These are phyloP conservation scores for Penicillium robsamsonii DNA, from an alignment of 495 filamentous ascomycete genomes.

Conservation along the genomic window DNA sequence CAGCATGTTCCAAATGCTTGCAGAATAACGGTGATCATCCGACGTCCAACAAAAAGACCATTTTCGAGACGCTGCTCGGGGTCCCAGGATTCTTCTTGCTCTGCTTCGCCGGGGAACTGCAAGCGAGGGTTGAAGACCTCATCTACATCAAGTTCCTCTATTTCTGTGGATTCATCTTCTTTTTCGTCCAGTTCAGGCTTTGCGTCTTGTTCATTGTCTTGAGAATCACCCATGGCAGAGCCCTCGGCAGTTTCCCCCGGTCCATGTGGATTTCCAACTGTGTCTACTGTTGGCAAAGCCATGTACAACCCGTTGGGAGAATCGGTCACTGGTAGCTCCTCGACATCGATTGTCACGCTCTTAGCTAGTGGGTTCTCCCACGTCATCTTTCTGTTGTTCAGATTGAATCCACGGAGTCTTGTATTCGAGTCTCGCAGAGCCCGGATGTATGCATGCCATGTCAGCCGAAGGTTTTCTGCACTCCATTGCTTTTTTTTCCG, in stretches of 20 bases:
- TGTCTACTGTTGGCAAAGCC: conserved; percentile 23
- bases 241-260: background rate
- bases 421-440: conserved; percentile 54
- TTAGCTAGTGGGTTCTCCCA: conserved; percentile 42
- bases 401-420: conserved; percentile 37
- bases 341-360: conserved; percentile 7
- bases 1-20: conserved; percentile 45
- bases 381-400: conserved; percentile 16
- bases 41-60: conserved; percentile 44
- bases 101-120: conserved; percentile 2
- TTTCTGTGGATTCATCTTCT: conserved; percentile 1
- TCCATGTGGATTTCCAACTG: background rate
- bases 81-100: conserved; percentile 13
- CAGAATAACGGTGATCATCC: conserved; percentile 41
- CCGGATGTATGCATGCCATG: conserved; percentile 46
- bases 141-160: conserved; percentile 22
- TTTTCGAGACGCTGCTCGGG: conserved; percentile 38
- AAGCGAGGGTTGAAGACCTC: conserved; percentile 17
- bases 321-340: conserved; percentile 11
- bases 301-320: conserved; percentile 29
- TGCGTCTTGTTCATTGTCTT: background rate
- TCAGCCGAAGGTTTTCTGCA: conserved; percentile 49
- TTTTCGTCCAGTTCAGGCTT: conserved; percentile 1
- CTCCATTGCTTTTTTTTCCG: conserved; percentile 66
- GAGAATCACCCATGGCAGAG: background rate